Evolutionary conservation across 164 flowering plant genomes (phyloP).

Genomic region (Kingdonia uniflora): DNA sequence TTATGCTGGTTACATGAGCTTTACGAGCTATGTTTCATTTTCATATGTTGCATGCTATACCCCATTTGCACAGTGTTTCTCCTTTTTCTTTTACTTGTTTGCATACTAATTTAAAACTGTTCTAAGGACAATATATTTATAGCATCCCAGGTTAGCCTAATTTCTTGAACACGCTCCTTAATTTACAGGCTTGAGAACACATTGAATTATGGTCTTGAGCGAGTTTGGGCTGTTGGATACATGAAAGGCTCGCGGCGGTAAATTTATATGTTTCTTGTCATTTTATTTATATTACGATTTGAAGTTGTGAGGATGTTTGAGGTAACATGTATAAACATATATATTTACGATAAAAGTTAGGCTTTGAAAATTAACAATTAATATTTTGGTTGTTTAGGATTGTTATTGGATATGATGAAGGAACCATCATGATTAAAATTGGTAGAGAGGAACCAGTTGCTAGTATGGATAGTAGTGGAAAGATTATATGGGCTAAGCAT

Average conservation of each 20-base stretch:
- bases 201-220: constrained; percentile 81
- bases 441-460: constrained; percentile 95
- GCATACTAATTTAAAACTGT: too few relatives aligned
- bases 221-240: constrained; percentile 92
- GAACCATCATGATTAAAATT: constrained; percentile 83
- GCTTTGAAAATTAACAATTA: neutral
- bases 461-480: constrained; percentile 93
- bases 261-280: constrained; percentile 12
- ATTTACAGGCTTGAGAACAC: constrained; percentile 81
- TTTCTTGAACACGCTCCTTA: constrained; percentile 3
- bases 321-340: too few relatives aligned
- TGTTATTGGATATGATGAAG: constrained; percentile 94
- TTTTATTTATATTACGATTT: neutral
- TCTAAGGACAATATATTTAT: too few relatives aligned
- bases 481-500: constrained; percentile 94
- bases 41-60: too few relatives aligned
- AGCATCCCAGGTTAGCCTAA: neutral
- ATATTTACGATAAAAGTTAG: neutral
- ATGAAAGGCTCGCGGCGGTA: constrained; percentile 79
- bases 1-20: too few relatives aligned
- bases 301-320: neutral
- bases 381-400: constrained; percentile 31
- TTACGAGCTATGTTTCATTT: too few relatives aligned
- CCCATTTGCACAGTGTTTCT: too few relatives aligned
- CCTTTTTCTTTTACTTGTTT: too few relatives aligned